Evolutionary conservation across 495 filamentous ascomycete species (phyloP).

Genomic region (Lophium mytilinum): DNA sequence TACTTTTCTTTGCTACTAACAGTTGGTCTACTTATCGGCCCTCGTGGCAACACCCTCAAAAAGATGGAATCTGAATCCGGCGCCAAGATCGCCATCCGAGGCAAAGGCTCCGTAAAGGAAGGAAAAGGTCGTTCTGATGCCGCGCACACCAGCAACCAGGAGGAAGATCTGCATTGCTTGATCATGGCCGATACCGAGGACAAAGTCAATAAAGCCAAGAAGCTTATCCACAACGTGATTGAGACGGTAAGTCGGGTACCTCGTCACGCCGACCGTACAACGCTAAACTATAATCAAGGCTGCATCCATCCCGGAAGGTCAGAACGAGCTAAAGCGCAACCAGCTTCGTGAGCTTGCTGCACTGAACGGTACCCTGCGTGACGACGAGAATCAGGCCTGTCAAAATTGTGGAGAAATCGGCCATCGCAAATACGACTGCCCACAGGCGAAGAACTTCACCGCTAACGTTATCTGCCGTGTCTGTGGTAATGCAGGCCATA

Average conservation of each 20-base stretch:
- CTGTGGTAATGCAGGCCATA: constrained; percentile 90
- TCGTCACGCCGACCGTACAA: background rate
- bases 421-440: constrained; percentile 97
- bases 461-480: constrained; percentile 98
- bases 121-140: constrained; percentile 98
- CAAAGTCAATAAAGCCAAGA: constrained; percentile 96
- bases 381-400: constrained; percentile 98
- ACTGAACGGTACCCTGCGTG: constrained; percentile 94
- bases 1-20: constrained; percentile 69
- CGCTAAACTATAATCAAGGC: constrained; percentile 48
- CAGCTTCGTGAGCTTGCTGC: constrained; percentile 95
- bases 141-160: constrained; percentile 98
- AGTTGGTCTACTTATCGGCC: constrained; percentile 99
- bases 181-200: constrained; percentile 99
- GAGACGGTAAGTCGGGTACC: constrained; percentile 68
- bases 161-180: constrained; percentile 96
- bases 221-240: constrained; percentile 93
- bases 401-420: constrained; percentile 99
- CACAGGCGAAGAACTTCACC: constrained; percentile 94
- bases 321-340: constrained; percentile 97
- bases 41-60: constrained; percentile 98
- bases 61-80: constrained; percentile 97
- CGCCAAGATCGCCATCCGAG: constrained; percentile 97
- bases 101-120: constrained; percentile 99
- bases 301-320: constrained; percentile 94